These are phyloP conservation scores for Nothopassalora personata DNA, from an alignment of 2,329 filamentous ascomycete genomes.

Conservation along the genomic window DNA sequence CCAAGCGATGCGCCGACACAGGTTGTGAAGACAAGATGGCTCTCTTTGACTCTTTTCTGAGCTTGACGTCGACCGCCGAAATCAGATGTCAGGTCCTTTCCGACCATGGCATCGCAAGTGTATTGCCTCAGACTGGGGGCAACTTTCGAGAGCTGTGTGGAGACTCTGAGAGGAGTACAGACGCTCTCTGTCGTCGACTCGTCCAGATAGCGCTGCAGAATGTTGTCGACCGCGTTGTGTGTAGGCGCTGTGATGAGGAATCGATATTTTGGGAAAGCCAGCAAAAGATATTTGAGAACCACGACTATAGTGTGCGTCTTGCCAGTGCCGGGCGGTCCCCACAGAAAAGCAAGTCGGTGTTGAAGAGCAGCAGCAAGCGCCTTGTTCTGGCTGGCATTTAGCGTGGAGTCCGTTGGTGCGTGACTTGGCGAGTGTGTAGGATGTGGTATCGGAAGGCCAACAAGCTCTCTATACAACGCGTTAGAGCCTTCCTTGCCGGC, in stretches of 20 bases:
- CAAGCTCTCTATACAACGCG: too few relatives aligned
- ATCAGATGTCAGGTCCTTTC: neutral
- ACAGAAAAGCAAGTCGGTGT: too few relatives aligned
- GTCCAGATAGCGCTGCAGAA: neutral
- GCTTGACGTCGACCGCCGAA: neutral
- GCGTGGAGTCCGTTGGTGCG: too few relatives aligned
- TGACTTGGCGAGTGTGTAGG: too few relatives aligned
- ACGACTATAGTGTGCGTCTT: conserved; percentile 69
- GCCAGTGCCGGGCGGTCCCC: conserved; percentile 36
- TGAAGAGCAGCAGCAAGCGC: too few relatives aligned
- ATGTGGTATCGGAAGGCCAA: too few relatives aligned
- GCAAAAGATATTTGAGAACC: conserved; percentile 51
- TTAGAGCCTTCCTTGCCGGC: too few relatives aligned
- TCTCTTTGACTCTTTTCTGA: conserved; percentile 1
- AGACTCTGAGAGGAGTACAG: conserved; percentile 1
- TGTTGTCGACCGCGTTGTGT: conserved; percentile 7
- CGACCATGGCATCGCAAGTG: conserved; percentile 6
- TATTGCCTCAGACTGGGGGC: neutral
- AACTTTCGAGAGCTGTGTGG: conserved; percentile 5
- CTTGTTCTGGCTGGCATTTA: too few relatives aligned
- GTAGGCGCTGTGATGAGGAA: conserved; percentile 5
- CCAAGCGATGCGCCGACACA: conserved; percentile 2
- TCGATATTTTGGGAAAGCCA: conserved; percentile 24
- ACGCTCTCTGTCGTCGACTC: neutral
- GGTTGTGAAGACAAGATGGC: conserved; percentile 6